phyloP scores from a whole-genome alignment of 2,329 filamentous ascomycete species.

The Neodidymelliopsis sp. region DNA sequence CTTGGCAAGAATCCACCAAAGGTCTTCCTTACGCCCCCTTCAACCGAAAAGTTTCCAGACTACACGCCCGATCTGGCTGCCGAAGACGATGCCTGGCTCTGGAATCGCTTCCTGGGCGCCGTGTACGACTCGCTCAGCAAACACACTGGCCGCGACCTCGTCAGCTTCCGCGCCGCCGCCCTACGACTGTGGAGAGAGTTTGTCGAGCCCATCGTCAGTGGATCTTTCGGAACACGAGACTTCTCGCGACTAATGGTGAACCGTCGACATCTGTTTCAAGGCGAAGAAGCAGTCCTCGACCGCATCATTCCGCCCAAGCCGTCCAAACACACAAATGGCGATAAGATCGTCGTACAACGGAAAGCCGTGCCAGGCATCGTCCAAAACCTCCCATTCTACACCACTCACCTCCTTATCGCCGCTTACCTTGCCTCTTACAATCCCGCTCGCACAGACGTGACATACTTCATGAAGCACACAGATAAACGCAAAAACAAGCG shows the following conservation, averaged over 20 bases:
- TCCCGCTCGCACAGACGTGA: constrained; percentile 73
- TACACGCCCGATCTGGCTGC: constrained; percentile 57
- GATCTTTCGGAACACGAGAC: constrained; percentile 77
- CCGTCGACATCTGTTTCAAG: constrained; percentile 72
- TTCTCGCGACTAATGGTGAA: constrained; percentile 84
- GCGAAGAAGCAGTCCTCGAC: constrained; percentile 73
- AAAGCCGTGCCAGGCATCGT: constrained; percentile 31
- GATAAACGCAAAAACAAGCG: constrained; percentile 58
- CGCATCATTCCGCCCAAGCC: constrained; percentile 55
- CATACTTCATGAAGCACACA: constrained; percentile 77
- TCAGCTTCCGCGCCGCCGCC: constrained; percentile 74
- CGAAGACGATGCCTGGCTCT: constrained; percentile 72
- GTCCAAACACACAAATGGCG: background rate
- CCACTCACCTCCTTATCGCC: constrained; percentile 75
- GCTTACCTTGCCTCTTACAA: constrained; percentile 86
- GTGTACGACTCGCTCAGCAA: constrained; percentile 88
- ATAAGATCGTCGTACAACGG: background rate
- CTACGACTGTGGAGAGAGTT: constrained; percentile 85
- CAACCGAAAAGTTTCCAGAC: constrained; percentile 52
- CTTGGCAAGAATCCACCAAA: constrained; percentile 62
- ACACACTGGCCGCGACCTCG: constrained; percentile 79
- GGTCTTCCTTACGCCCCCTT: constrained; percentile 52
- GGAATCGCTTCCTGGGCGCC: constrained; percentile 80
- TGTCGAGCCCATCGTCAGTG: constrained; percentile 75
- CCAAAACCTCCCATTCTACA: constrained; percentile 71